These are phyloP conservation scores for Selenicereus undatus DNA, from an alignment of 148 eudicot species.

Conservation along the genomic window DNA sequence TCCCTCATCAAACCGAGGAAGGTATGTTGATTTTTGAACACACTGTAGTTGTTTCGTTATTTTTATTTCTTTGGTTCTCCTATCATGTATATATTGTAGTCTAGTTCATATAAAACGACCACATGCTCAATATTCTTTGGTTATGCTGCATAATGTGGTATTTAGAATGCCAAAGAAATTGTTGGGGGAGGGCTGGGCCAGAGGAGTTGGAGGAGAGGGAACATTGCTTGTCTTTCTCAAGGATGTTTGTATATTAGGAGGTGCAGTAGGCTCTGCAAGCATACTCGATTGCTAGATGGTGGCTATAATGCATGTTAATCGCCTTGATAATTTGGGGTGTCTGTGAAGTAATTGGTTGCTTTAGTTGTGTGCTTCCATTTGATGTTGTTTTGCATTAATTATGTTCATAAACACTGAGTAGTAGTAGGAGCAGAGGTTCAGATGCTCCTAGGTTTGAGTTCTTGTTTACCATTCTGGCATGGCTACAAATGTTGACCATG, in stretches of 20 bases:
- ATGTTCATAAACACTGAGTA: neutral
- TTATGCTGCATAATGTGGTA: neutral
- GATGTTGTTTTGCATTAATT: neutral
- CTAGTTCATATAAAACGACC: neutral
- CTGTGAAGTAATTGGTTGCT: neutral
- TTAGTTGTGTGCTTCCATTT: neutral
- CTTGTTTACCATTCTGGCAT: neutral
- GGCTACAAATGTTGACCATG: neutral
- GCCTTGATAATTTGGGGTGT: slow-evolving; percentile 2
- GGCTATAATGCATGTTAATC: neutral
- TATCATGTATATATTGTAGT: neutral
- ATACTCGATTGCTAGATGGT: slow-evolving; percentile 1
- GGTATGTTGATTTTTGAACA: slow-evolving; percentile 24
- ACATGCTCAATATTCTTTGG: neutral
- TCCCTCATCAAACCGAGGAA: slow-evolving; percentile 41
- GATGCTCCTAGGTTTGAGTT: neutral
- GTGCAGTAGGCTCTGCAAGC: neutral
- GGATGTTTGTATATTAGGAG: neutral
- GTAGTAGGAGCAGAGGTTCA: neutral
- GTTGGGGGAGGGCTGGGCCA: neutral
- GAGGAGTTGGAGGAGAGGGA: neutral
- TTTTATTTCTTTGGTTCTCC: neutral
- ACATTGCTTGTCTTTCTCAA: neutral
- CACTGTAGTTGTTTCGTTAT: neutral
- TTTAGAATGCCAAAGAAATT: neutral